A percentile compares a stretch with the other conserved stretches of the same genome.
Conservation (phyloP, 2,329 filamentous ascomycete species). For the Paraphaeosphaeria minitans region DNA sequence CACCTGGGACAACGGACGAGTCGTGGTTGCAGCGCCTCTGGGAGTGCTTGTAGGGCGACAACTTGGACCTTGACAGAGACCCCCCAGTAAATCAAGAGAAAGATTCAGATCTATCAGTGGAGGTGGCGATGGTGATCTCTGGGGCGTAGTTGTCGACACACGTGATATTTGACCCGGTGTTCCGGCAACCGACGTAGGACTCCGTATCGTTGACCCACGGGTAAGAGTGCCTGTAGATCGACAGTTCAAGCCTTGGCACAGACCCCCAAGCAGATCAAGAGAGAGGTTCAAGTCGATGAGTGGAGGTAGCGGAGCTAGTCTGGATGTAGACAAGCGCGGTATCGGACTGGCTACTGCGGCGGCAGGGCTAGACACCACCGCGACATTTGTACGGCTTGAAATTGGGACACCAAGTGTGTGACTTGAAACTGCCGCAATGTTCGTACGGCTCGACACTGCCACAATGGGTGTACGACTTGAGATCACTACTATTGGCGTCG, state of each 20-base stretch:
- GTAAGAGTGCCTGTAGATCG: no score
- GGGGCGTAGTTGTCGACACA: neutral
- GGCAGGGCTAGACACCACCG: no score
- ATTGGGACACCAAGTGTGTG: no score
- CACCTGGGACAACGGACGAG: neutral
- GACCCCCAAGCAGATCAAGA: neutral
- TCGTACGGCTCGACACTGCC: no score
- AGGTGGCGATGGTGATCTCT: neutral
- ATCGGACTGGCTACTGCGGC: neutral
- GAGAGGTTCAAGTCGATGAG: conserved; percentile 1
- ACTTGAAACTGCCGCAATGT: no score
- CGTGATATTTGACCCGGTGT: neutral
- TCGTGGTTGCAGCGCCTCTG: neutral
- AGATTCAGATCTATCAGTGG: neutral
- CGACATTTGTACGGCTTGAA: no score
- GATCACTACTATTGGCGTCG: no score
- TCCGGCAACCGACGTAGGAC: no score
- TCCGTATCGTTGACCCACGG: no score
- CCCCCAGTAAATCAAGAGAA: neutral
- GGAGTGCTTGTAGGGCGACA: neutral
- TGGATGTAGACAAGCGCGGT: neutral
- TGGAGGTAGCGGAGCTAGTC: neutral
- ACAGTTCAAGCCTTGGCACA: neutral
- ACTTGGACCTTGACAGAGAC: neutral
- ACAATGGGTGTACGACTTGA: no score